These are phyloP conservation scores for Podospora fimiseda DNA, from an alignment of 495 filamentous ascomycete species.

Conservation along the genomic window DNA sequence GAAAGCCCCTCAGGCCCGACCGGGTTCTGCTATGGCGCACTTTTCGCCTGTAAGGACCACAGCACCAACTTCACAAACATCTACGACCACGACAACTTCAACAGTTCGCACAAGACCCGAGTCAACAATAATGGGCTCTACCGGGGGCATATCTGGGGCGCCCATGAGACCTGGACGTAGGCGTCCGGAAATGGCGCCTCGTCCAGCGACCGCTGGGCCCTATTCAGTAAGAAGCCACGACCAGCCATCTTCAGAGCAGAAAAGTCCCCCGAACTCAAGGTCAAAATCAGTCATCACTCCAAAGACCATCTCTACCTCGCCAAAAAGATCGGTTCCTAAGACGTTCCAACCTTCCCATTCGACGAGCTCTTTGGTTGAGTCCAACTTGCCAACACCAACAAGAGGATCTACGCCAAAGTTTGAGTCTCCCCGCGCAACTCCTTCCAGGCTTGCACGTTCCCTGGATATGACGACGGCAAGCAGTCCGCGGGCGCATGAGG, in stretches of 20 bases:
- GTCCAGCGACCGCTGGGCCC: slow-evolving; percentile 51
- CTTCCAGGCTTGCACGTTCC: slow-evolving; percentile 23
- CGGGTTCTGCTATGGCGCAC: slow-evolving; percentile 66
- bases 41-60: slow-evolving; percentile 53
- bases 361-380: slow-evolving; percentile 40
- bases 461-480: slow-evolving; percentile 7
- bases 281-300: slow-evolving; percentile 32
- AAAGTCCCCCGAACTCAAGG: slow-evolving; percentile 34
- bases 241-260: slow-evolving; percentile 33
- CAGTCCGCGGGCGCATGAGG: slow-evolving; percentile 40
- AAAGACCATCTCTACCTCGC: slow-evolving; percentile 34
- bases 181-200: slow-evolving; percentile 42
- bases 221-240: slow-evolving; percentile 50
- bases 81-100: slow-evolving; percentile 34
- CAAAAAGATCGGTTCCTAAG: slow-evolving; percentile 39
- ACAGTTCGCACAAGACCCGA: slow-evolving; percentile 38
- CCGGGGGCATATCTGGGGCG: slow-evolving; percentile 49
- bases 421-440: slow-evolving; percentile 34
- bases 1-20: slow-evolving; percentile 58
- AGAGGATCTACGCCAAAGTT: slow-evolving; percentile 23
- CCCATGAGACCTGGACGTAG: slow-evolving; percentile 48
- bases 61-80: slow-evolving; percentile 35
- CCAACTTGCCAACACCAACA: slow-evolving; percentile 32
- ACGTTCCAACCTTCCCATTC: slow-evolving; percentile 33
- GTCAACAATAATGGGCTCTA: slow-evolving; percentile 28